phyloP scores from a whole-genome alignment of 345 rosid species.

The Anastatica hierochuntica region DNA sequence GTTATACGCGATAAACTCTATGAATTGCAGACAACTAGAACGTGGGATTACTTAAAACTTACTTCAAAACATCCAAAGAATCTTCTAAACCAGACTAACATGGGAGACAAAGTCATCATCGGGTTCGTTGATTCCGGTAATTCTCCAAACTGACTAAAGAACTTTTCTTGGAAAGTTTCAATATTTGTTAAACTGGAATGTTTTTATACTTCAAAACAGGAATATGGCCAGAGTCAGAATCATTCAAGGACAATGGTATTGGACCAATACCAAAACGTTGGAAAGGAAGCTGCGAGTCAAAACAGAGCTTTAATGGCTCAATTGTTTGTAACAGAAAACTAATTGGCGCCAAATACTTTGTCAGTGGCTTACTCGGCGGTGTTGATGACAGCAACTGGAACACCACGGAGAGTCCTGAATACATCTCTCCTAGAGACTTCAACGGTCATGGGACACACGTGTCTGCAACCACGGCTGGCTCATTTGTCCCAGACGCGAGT shows the following conservation, averaged over 20 bases:
- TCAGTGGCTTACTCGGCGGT: slow-evolving; percentile 29
- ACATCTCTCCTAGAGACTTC: slow-evolving; percentile 18
- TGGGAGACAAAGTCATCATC: too few species aligned
- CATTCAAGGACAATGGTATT: slow-evolving; percentile 38
- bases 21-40: too few species aligned
- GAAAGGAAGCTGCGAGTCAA: slow-evolving; percentile 41
- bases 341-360: slow-evolving; percentile 43
- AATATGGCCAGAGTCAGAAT: slow-evolving; percentile 43
- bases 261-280: slow-evolving; percentile 41
- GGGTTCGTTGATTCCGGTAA: too few species aligned
- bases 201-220: slow-evolving; percentile 5
- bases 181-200: too few species aligned
- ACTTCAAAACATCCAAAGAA: too few species aligned
- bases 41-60: too few species aligned
- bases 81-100: too few species aligned
- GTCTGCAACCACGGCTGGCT: slow-evolving; percentile 47
- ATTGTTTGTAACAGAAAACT: slow-evolving; percentile 40
- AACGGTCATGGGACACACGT: slow-evolving; percentile 60
- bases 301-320: slow-evolving; percentile 24
- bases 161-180: too few species aligned
- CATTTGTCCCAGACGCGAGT: slow-evolving; percentile 27
- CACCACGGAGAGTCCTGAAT: too few species aligned
- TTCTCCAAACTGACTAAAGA: too few species aligned
- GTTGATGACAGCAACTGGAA: too few species aligned
- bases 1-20: too few species aligned